Conservation (phyloP, 1,284 basidiomycete genomes). For the Rhodotorula mucilaginosa region DNA sequence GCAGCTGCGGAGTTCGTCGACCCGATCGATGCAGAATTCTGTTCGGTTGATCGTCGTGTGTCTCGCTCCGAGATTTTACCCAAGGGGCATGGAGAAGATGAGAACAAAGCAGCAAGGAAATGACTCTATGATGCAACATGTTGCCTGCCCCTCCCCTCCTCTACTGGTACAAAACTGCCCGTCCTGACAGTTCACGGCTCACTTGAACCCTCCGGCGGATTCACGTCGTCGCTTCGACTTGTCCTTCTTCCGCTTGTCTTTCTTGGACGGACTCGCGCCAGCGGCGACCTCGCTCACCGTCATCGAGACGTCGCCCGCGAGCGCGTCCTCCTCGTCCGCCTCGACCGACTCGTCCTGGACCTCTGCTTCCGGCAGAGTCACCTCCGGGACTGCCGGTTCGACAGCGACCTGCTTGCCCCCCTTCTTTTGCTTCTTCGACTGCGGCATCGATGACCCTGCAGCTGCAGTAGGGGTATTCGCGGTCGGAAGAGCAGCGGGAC, state of each 20-base stretch:
- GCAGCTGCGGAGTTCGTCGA: too few species aligned
- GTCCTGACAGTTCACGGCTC: neutral
- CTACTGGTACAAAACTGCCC: neutral
- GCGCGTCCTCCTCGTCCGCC: slow-evolving; percentile 17
- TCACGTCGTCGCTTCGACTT: slow-evolving; percentile 29
- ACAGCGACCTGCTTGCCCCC: slow-evolving; percentile 2
- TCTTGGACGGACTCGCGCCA: slow-evolving; percentile 12
- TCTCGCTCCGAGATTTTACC: too few species aligned
- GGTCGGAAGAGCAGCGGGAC: neutral
- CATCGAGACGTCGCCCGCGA: slow-evolving; percentile 1
- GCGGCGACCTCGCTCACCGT: neutral
- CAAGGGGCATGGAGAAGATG: too few species aligned
- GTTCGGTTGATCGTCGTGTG: too few species aligned
- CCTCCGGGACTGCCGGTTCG: neutral
- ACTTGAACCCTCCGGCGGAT: slow-evolving; percentile 13
- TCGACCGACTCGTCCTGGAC: slow-evolving; percentile 24
- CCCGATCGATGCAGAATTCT: too few species aligned
- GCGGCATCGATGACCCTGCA: neutral
- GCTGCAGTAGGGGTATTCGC: neutral
- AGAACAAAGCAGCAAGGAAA: too few species aligned
- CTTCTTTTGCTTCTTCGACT: neutral
- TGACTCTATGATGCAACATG: neutral
- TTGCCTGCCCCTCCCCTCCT: neutral
- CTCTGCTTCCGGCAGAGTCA: slow-evolving; percentile 11
- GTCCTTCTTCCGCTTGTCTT: slow-evolving; percentile 25